phyloP scores from a whole-genome alignment of 2,329 filamentous ascomycete genomes.

The Fusarium globosum region DNA sequence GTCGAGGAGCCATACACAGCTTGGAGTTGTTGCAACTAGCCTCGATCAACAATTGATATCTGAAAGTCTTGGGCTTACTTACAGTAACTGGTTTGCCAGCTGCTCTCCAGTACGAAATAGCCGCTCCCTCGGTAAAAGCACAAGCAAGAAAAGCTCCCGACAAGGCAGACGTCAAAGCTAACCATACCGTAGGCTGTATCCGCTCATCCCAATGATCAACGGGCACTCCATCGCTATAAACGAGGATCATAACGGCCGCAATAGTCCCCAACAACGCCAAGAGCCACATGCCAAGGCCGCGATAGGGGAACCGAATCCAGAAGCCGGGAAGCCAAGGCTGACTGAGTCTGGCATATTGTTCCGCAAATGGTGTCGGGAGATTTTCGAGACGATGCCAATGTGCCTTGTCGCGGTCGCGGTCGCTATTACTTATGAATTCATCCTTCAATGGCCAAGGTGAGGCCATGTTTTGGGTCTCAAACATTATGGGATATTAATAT shows the following conservation, averaged over 20 bases:
- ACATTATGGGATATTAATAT: neutral
- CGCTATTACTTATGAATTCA: neutral
- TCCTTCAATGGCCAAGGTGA: conserved; percentile 30
- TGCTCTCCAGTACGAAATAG: conserved; percentile 37
- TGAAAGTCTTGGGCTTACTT: neutral
- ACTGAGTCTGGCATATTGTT: conserved; percentile 25
- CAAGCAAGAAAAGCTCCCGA: conserved; percentile 33
- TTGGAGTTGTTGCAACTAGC: conserved; percentile 24
- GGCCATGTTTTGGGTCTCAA: neutral
- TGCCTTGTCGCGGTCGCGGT: neutral
- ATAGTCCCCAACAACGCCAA: conserved; percentile 24
- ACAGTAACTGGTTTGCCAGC: conserved; percentile 34
- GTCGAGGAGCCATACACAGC: conserved; percentile 36
- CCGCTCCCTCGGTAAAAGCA: conserved; percentile 35
- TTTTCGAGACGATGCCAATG: conserved; percentile 30
- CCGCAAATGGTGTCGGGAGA: neutral
- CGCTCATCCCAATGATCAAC: conserved; percentile 30
- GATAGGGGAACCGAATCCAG: conserved; percentile 32
- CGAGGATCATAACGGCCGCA: conserved; percentile 26
- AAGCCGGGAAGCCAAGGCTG: conserved; percentile 36
- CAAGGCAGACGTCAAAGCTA: conserved; percentile 35
- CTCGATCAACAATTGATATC: no score
- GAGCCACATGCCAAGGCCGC: conserved; percentile 33
- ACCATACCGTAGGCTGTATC: conserved; percentile 37
- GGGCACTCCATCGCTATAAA: conserved; percentile 32